Conservation (phyloP, 2,329 filamentous ascomycete genomes). For the Aspergillus quadrilineatus region DNA sequence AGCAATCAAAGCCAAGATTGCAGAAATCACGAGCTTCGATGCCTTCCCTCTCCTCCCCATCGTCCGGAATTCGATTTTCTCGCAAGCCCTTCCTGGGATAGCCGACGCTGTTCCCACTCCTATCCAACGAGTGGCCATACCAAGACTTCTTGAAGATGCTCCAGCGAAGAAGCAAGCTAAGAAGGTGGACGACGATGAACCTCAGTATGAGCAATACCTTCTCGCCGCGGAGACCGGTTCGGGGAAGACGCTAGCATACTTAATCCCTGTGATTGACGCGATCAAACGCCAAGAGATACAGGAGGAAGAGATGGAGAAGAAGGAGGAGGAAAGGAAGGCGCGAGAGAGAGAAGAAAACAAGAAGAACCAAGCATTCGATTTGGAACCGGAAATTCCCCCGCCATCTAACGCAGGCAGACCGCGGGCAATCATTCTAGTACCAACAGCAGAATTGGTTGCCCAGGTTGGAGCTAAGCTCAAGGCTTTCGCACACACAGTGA, state of each 20-base stretch:
- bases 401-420: constrained; percentile 73
- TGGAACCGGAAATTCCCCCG: constrained; percentile 60
- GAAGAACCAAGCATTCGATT: constrained; percentile 60
- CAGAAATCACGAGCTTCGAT: constrained; percentile 73
- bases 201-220: constrained; percentile 66
- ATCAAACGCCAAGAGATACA: constrained; percentile 72
- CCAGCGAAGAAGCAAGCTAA: constrained; percentile 38
- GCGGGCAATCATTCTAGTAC: constrained; percentile 80
- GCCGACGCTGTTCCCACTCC: constrained; percentile 78
- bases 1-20: constrained; percentile 61
- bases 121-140: constrained; percentile 85
- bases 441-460: constrained; percentile 84
- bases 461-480: constrained; percentile 84
- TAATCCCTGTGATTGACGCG: constrained; percentile 80
- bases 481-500: constrained; percentile 76
- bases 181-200: constrained; percentile 36
- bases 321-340: constrained; percentile 54
- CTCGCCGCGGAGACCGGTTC: constrained; percentile 95
- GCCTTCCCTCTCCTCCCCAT: constrained; percentile 72
- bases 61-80: constrained; percentile 68
- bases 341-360: constrained; percentile 53
- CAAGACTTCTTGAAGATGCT: constrained; percentile 65
- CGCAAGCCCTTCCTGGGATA: constrained; percentile 73
- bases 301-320: constrained; percentile 61
- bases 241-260: constrained; percentile 91